Evolutionary conservation across 257 asterid genomes (phyloP), one percentile per base, ranked within the genome.

Genomic region (Penstemon barbatus): DNA sequence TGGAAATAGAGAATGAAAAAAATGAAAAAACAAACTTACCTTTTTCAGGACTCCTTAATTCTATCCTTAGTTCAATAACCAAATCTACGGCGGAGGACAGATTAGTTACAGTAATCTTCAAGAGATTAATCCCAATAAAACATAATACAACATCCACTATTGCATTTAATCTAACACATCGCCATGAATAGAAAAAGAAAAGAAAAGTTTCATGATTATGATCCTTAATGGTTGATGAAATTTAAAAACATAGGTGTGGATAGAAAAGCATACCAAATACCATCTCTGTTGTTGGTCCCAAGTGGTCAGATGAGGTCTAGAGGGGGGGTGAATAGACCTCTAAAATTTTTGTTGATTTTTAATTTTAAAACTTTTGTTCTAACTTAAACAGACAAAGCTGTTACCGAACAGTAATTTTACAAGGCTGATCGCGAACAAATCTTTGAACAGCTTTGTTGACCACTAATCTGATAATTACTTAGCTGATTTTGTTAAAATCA

Each of bases 31-130:
- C 18, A 43, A 70, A 46, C 91, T 77, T 70, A 86, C 98, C 77
- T 80, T 94, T 90, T 64, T 87, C 69, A 44, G 99, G 82, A 80
- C 81, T 88, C 18, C 18, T 15, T 15, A 15, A 15, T 15, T 15
- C 18, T 15, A 15, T 15, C 18, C 18, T 15, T 15, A 0, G 18
- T 15, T 15, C 18, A 15, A 15, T 15, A 15, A 15, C 78, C 73
- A 87, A 65, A 55, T 68, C 59, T 84, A 86, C 33, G 96, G 99
- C 74, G 88, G 85, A 74, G 79, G 82, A 93, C 25, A 97, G 90
- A 6, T 97, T 93, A 50, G 90, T 68, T 62, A 93, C 84, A 73
- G 87, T 80, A 59, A 93, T 82, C 88, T 86, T 90, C 73, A 88
- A 58, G 52, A 97, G 97, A 66, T 77, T 90, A 97, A 90, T 86